Evolutionary conservation across 2,329 filamentous ascomycete species (phyloP), one percentile per base, ranked within the genome.

Genomic region (Acrocalymma vagum): DNA sequence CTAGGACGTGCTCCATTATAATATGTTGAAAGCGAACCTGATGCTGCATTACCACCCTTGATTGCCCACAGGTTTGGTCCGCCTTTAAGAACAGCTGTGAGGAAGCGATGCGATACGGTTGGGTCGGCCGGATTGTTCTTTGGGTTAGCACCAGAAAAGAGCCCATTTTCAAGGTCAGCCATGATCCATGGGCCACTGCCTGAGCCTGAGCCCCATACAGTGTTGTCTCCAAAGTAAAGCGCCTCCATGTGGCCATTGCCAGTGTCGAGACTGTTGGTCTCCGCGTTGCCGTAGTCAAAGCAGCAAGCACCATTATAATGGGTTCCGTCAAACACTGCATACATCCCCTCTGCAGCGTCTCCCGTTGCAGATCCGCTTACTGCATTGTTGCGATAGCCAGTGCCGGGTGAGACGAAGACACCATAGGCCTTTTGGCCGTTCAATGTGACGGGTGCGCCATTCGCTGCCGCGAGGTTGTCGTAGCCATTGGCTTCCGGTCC

Each of bases 171-270:
- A 0, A 87, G 75, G 64, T 87, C 84, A 0, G 83, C 84, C 82
- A 87, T 86, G 52, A 87, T 61, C 84, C 84, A 87, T 0, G 84
- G 84, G 0, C 84, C 83, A 28, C 53, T 75, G 29, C 83, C 83
- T 4, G 78, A 40, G 7, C 84, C 84, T 6, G 63, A 65, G 13
- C 83, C 83, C 79, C 81, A 85, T 50, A 44, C 43, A 0, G 72
- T 81, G 61, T 58, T 77, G 60, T 72, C 69, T 1, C 84, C 84
- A 53, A 76, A 86, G 74, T 86, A 87, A 42, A 87, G 81, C 38
- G 84, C 81, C 59, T 87, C 84, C 84, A 87, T 87, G 55, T 86
- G 83, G 11, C 81, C 84, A 37, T 79, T 77, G 3, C 84, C 84
- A 0, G 81, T 78, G 34, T 73, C 71, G 0, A 38, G 39, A 29